These are phyloP conservation scores for Pythium monospermum DNA, from an alignment of 352 stramenopile genomes.

Conservation along the genomic window DNA sequence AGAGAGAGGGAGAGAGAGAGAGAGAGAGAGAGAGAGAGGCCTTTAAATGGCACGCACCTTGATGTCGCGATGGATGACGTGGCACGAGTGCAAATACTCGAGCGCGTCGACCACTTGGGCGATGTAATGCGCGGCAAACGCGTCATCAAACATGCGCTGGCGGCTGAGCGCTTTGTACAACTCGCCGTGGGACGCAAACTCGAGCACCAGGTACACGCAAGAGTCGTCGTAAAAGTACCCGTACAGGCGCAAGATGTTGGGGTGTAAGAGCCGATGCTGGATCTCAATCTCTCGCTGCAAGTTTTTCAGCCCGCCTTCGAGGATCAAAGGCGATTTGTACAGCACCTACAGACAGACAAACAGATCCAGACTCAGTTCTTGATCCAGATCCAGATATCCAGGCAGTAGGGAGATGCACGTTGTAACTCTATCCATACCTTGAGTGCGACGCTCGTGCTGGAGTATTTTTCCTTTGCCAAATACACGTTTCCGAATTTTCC, in stretches of 20 bases:
- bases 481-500: slow-evolving; percentile 88
- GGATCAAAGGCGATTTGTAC: slow-evolving; percentile 57
- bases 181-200: slow-evolving; percentile 77
- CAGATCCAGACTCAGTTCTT: not conserved
- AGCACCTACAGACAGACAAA: slow-evolving; percentile 33
- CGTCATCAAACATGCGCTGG: slow-evolving; percentile 48
- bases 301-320: slow-evolving; percentile 49
- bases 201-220: slow-evolving; percentile 78
- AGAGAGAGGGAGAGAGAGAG: too few relatives aligned
- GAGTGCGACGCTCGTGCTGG: slow-evolving; percentile 62
- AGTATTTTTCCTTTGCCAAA: slow-evolving; percentile 63
- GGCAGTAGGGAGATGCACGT: too few relatives aligned
- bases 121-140: slow-evolving; percentile 58
- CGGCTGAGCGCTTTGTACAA: slow-evolving; percentile 74
- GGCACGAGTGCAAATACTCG: slow-evolving; percentile 66
- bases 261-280: slow-evolving; percentile 68
- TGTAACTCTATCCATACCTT: slow-evolving; percentile 48
- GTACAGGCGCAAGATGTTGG: slow-evolving; percentile 66
- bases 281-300: slow-evolving; percentile 84
- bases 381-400: too few relatives aligned
- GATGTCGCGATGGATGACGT: slow-evolving; percentile 86
- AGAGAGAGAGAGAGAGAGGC: not conserved
- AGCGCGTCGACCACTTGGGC: slow-evolving; percentile 75
- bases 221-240: slow-evolving; percentile 87
- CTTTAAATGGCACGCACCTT: slow-evolving; percentile 42